A percentile compares a stretch with the other conserved stretches of the same genome.
These are phyloP conservation scores for Annona cherimola DNA, from an alignment of 164 flowering plant species.

Conservation along the genomic window DNA sequence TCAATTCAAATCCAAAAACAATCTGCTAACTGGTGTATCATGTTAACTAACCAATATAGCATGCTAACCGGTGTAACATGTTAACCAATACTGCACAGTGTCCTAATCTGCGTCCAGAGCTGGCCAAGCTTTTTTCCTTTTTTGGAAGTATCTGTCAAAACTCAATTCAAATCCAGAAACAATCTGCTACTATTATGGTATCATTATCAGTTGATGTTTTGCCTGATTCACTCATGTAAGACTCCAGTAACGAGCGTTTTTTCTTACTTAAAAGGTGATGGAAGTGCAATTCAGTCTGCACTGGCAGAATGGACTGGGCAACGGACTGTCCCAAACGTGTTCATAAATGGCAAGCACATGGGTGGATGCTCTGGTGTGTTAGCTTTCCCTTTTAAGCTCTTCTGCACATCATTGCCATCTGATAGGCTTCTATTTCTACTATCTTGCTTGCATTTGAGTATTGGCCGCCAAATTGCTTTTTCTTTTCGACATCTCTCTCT, in stretches of 20 bases:
- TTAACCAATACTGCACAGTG: background rate
- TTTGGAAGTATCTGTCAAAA: too few species aligned
- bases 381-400: background rate
- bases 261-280: conserved; percentile 44
- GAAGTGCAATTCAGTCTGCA: conserved; percentile 58
- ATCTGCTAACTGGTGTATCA: background rate
- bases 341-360: conserved; percentile 67
- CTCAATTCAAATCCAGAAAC: background rate
- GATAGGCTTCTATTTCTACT: too few species aligned
- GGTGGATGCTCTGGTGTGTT: conserved; percentile 75
- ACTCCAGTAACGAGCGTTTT: background rate
- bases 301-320: conserved; percentile 68
- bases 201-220: too few species aligned
- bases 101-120: background rate
- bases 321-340: conserved; percentile 76
- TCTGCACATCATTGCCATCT: too few species aligned
- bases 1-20: background rate
- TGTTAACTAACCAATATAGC: background rate
- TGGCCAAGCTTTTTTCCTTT: background rate
- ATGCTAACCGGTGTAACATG: background rate
- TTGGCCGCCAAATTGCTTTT: too few species aligned
- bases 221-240: background rate
- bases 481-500: too few species aligned
- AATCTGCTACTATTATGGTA: background rate
- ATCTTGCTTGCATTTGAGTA: too few species aligned